Base-by-base conservation (phyloP, 257 asterid species). In the Jacaranda copaia region DNA sequence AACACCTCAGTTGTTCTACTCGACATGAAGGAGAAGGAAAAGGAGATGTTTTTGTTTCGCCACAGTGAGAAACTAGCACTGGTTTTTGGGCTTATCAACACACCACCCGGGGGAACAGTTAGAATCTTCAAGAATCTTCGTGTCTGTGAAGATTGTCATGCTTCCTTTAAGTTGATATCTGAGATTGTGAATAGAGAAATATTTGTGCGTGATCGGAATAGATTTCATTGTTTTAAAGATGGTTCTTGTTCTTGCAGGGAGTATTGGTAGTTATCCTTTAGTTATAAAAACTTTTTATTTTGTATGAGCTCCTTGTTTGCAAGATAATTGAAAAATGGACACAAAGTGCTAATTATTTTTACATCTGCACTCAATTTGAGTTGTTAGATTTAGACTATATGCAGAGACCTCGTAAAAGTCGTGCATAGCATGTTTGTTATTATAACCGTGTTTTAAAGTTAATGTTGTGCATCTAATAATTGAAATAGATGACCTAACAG, bases 141-240 rank as follows among this genome's bases (percentile, higher is more conserved):
- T 0, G 85, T 92, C 3, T 90, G 94, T 83, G 94, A 92, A 81
- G 96, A 92, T 60, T 90, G 96, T 32, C 93, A 87, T 72, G 82
- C 82, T 48, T 84, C 87, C 35, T 84, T 90, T 58, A 92, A 92
- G 84, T n/a, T 90, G 77, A 77, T 88, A n/a, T 92, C 94, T 5
- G 77, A 83, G 62, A 84, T 89, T 76, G 81, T 58, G 67, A 38
- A 72, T 16, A 55, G 93, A 68, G 89, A 86, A 75, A 84, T 90
- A 58, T 78, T 87, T 65, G 90, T 90, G 39, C 87, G 94, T 1
- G 90, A 91, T 77, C 60, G 90, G 60, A 86, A 82, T 40, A 84
- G 92, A 60, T 91, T 89, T 80, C 94, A 89, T 81, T 81, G 87
- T 74, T 89, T 89, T 49, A 91, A 68, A 72, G 75, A 87, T 73